Evolutionary conservation across 208 protist species (phyloP).

Genomic region (Leishmania guyanensis): DNA sequence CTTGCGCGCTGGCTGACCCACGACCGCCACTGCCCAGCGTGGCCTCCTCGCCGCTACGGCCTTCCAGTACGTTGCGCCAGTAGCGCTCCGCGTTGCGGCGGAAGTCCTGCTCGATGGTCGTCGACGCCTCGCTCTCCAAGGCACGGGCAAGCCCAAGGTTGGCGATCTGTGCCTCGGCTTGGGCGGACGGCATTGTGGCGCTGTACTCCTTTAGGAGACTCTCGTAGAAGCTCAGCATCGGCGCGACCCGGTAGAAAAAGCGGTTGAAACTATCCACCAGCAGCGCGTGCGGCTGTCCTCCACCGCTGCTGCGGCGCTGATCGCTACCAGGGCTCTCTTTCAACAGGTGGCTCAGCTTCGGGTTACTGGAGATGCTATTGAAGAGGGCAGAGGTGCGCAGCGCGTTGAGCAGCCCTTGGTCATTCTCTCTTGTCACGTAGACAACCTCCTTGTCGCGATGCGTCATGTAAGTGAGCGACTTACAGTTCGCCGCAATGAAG

Average conservation of each 20-base stretch:
- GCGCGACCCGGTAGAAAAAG: conserved; percentile 76
- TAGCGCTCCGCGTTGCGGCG: conserved; percentile 87
- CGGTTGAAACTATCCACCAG: conserved; percentile 78
- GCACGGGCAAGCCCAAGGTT: conserved; percentile 47
- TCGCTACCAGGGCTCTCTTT: conserved; percentile 9
- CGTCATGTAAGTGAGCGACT: conserved; percentile 73
- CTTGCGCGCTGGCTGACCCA: neutral
- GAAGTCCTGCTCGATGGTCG: conserved; percentile 81
- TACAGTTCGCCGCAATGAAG: conserved; percentile 70
- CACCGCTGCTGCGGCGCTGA: neutral
- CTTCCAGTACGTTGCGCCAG: conserved; percentile 84
- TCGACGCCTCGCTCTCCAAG: conserved; percentile 61
- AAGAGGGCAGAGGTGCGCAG: conserved; percentile 53
- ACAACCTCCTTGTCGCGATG: conserved; percentile 58
- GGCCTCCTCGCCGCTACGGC: conserved; percentile 53
- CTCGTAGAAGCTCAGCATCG: conserved; percentile 79
- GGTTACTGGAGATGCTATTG: conserved; percentile 58
- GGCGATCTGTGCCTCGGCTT: conserved; percentile 49
- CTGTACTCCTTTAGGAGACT: conserved; percentile 53
- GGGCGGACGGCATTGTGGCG: conserved; percentile 33
- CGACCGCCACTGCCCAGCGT: conserved; percentile 18
- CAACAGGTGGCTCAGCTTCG: conserved; percentile 56
- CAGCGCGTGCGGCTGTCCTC: conserved; percentile 14
- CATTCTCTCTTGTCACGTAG: conserved; percentile 61
- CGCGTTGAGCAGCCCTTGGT: conserved; percentile 47